Evolutionary conservation across 1,139 yeast species (phyloP).

Genomic region (Pichia kudriavzevii): DNA sequence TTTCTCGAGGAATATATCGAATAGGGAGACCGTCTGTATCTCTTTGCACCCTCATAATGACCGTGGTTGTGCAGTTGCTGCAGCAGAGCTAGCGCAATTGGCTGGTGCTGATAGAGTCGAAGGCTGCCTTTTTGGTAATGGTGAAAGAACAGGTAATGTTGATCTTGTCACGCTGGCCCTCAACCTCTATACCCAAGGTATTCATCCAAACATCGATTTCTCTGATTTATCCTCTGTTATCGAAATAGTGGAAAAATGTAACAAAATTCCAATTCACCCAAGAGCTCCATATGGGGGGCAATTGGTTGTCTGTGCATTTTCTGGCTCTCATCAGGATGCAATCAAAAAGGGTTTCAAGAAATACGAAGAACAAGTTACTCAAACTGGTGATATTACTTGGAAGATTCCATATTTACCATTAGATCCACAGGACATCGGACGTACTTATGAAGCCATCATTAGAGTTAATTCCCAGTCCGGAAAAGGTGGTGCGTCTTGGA

Average conservation of each 20-base stretch:
- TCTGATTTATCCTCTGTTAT: constrained; percentile 76
- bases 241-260: constrained; percentile 85
- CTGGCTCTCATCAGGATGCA: constrained; percentile 97
- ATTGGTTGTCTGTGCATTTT: constrained; percentile 91
- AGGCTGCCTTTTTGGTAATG: constrained; percentile 95
- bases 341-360: constrained; percentile 87
- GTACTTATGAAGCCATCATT: constrained; percentile 95
- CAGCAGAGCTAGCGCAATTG: constrained; percentile 85
- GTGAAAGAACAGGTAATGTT: constrained; percentile 98
- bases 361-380: constrained; percentile 37
- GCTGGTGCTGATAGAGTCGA: constrained; percentile 98
- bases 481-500: constrained; percentile 99
- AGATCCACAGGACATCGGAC: constrained; percentile 93
- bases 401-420: constrained; percentile 89
- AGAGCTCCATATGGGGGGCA: constrained; percentile 98
- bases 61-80: constrained; percentile 97
- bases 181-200: constrained; percentile 91
- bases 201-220: constrained; percentile 78
- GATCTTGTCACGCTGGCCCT: constrained; percentile 89
- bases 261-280: constrained; percentile 87
- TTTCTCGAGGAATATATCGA: constrained; percentile 66
- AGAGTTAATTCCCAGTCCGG: constrained; percentile 98
- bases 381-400: constrained; percentile 50
- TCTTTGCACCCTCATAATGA: constrained; percentile 96
- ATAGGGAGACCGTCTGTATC: constrained; percentile 79